Base-by-base conservation (phyloP, 2,329 filamentous ascomycete species). In the Fusarium floridanum region DNA sequence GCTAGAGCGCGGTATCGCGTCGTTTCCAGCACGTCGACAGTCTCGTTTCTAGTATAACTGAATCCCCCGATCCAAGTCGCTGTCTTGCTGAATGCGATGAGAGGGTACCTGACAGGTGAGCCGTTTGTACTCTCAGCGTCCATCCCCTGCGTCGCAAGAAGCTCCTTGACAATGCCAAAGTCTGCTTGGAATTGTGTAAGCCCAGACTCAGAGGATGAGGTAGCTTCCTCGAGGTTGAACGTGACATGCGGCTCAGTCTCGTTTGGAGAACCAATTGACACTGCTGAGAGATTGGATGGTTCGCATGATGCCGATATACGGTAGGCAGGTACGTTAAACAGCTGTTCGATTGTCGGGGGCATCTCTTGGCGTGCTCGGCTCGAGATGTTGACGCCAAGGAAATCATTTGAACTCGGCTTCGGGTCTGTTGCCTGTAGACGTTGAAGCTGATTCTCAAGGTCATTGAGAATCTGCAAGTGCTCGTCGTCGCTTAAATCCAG, bases 11-110 rank as follows among this genome's bases (percentile, higher is more conserved):
- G 41, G 50, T 60, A 67, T 29, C 48, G 6, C 11, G 57, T 71
- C 3, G 22, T 14, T 27, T 22, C 4, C 24, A 4, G 10, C 4
- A 6, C 14, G 6, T 29, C 16, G 12, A 9, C 17, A 2, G 12
- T 63, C 9, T 9, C 24, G 2, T 53, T 50, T 6, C 32, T n/a
- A 6, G 41, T 24, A 10, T 36, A 12, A 37, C 45, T 20, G 29
- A 73, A 60, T 3, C 56, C 14, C 4, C 71, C 71, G 11, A 73
- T 62, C 71, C 71, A 74, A 16, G 60, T 17, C 8, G 22, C 60
- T 6, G 41, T 39, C 8, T 37, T 11, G 2, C 48, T 50, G 55
- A 73, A 65, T 5, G 71, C 60, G 22, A 71, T n/a, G 16, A 73
- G 37, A 0, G 71, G 71, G 6, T 73, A 67, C 11, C 14, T 50